Conservation (phyloP, 2,329 filamentous ascomycete genomes). For the Elsinoe fawcettii region DNA sequence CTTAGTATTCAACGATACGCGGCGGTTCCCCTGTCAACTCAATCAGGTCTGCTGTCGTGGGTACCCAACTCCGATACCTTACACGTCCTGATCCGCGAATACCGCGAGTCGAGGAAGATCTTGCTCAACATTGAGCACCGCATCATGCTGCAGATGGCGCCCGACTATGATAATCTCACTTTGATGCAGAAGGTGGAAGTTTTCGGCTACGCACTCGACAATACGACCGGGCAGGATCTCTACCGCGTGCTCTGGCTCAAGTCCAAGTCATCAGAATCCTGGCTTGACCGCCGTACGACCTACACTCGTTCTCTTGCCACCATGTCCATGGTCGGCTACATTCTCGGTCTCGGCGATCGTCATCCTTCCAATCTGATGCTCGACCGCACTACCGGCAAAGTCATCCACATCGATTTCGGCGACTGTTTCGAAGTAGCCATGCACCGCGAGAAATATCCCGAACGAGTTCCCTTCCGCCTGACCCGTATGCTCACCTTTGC, state of each 20-base stretch:
- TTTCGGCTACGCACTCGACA: slow-evolving; percentile 97
- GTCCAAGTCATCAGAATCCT: slow-evolving; percentile 95
- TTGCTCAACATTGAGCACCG: slow-evolving; percentile 97
- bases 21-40: slow-evolving; percentile 93
- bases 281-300: slow-evolving; percentile 96
- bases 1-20: slow-evolving; percentile 93
- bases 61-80: slow-evolving; percentile 96
- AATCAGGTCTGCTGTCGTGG: slow-evolving; percentile 91
- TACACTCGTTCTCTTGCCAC: slow-evolving; percentile 95
- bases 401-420: slow-evolving; percentile 97
- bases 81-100: slow-evolving; percentile 93
- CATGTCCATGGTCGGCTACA: slow-evolving; percentile 99
- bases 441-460: slow-evolving; percentile 98
- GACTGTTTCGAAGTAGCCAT: slow-evolving; percentile 99
- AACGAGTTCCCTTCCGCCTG: slow-evolving; percentile 92
- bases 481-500: slow-evolving; percentile 99
- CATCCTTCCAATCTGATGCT: slow-evolving; percentile 98
- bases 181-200: slow-evolving; percentile 99
- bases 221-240: slow-evolving; percentile 95
- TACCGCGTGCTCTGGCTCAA: slow-evolving; percentile 98
- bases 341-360: slow-evolving; percentile 88
- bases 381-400: slow-evolving; percentile 89
- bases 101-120: slow-evolving; percentile 94
- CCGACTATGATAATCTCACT: slow-evolving; percentile 96
- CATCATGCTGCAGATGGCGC: slow-evolving; percentile 99